These are phyloP conservation scores for Tricholoma sp. DNA, from an alignment of 768 basidiomycete genomes.

Conservation along the genomic window DNA sequence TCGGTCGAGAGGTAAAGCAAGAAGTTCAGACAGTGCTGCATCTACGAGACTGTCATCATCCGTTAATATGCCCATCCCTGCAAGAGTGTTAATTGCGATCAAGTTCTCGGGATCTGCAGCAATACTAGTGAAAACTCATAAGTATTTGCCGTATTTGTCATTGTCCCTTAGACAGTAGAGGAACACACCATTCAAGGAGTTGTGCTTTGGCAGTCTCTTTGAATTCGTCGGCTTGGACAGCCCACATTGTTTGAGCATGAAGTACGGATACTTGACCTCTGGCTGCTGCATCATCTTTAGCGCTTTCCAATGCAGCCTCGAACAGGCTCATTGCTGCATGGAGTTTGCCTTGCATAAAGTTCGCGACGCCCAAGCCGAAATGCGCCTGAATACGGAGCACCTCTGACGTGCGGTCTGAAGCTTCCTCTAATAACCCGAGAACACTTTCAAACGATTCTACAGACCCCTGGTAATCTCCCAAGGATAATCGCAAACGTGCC, in stretches of 20 bases:
- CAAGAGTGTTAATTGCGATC: constrained; percentile 75
- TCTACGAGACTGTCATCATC: constrained; percentile 77
- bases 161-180: not conserved
- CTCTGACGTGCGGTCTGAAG: constrained; percentile 27
- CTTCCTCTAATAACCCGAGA: constrained; percentile 61
- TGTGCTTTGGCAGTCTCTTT: constrained; percentile 73
- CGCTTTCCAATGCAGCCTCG: constrained; percentile 59
- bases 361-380: constrained; percentile 69
- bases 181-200: constrained; percentile 74
- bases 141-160: not conserved
- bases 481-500: constrained; percentile 68
- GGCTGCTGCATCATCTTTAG: constrained; percentile 41
- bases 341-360: constrained; percentile 59
- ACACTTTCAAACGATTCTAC: constrained; percentile 68
- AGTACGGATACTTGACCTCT: constrained; percentile 70
- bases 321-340: constrained; percentile 61
- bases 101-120: constrained; percentile 73
- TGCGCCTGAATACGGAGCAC: constrained; percentile 57
- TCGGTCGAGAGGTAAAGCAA: constrained; percentile 61
- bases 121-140: constrained; percentile 45
- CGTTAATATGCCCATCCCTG: constrained; percentile 85
- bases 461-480: constrained; percentile 53
- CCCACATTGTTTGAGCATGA: constrained; percentile 87
- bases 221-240: constrained; percentile 68
- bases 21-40: constrained; percentile 80